Evolutionary conservation across 2,329 filamentous ascomycete species (phyloP).

Genomic region (Ophiostoma ips): DNA sequence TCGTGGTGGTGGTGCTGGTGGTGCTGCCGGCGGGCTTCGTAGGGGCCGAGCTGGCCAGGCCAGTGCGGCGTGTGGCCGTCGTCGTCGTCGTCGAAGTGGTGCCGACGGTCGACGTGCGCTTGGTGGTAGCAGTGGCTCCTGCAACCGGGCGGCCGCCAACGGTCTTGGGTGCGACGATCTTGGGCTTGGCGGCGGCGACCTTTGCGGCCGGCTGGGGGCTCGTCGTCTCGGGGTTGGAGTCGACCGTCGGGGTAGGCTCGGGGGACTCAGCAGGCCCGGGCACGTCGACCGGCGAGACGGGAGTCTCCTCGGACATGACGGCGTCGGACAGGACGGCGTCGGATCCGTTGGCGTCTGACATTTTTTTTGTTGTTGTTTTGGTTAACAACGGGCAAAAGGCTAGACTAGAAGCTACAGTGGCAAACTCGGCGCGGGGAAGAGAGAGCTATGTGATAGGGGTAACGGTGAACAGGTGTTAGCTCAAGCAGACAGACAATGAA

Average conservation of each 20-base stretch:
- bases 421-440: not conserved
- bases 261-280: constrained; percentile 10
- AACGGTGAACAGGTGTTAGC: not conserved
- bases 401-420: not conserved
- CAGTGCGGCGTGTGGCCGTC: constrained; percentile 16
- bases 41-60: constrained; percentile 14
- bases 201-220: constrained; percentile 12
- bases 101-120: constrained; percentile 13
- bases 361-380: too few relatives aligned
- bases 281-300: constrained; percentile 5
- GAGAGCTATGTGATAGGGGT: not conserved
- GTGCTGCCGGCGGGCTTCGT: constrained; percentile 20
- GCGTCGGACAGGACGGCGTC: constrained; percentile 20
- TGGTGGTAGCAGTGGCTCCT: constrained; percentile 9
- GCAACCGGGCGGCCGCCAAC: constrained; percentile 2
- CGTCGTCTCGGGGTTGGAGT: constrained; percentile 7
- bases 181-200: constrained; percentile 10
- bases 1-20: constrained; percentile 14
- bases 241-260: constrained; percentile 9
- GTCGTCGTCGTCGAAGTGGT: constrained; percentile 7
- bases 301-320: constrained; percentile 18
- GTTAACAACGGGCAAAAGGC: constrained; percentile 1
- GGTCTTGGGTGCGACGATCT: constrained; percentile 15
- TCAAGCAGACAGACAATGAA: not conserved
- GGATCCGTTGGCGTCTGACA: constrained; percentile 22